Base-by-base conservation (phyloP, 495 filamentous ascomycete genomes). In the Halenospora varia region DNA sequence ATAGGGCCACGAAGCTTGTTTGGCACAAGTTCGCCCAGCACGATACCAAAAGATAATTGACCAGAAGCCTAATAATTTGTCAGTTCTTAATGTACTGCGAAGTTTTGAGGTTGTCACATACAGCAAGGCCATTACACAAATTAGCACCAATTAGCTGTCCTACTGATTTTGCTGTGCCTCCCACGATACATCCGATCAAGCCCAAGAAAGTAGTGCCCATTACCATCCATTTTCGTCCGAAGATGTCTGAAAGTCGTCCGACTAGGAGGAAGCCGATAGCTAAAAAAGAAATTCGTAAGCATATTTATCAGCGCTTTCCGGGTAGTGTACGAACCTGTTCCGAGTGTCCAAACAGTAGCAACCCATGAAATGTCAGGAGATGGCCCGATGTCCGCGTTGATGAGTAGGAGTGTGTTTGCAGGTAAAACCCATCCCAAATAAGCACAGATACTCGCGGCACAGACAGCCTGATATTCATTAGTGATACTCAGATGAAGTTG, bases 141-240 rank as follows among this genome's bases (percentile, higher is more conserved):
- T 18, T 25, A 42, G 18, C 72, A 0, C 68, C 72, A 55, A 81
- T 80, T 25, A 80, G 61, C 3, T 62, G 70, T 46, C 68, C 64
- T 50, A 79, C 59, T 50, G 68, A 72, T 48, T 75, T 68, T 3
- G 77, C 75, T 2, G 66, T 69, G 10, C 72, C 69, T 61, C 74
- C 69, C 46, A 79, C 65, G 29, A 77, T 72, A 50, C 65, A 66
- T 20, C 77, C 76, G 44, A 80, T 46, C n/a, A 79, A 61, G 1
- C 66, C 71, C 10, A 78, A 59, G 8, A 70, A 3, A 2, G 73
- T 66, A 39, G 71, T 72, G 3, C 68, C 70, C 41, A 82, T 74
- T 57, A 80, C 68, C 59, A 80, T 75, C 63, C 71, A 80, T 56
- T 77, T 70, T 35, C 79, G 72, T 40, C 80, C 79, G 50, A 83